Percentiles rank a stretch among this genome's conserved stretches.
phyloP scores from a whole-genome alignment of 306 rosid genomes.

The Herpetospermum pedunculosum region DNA sequence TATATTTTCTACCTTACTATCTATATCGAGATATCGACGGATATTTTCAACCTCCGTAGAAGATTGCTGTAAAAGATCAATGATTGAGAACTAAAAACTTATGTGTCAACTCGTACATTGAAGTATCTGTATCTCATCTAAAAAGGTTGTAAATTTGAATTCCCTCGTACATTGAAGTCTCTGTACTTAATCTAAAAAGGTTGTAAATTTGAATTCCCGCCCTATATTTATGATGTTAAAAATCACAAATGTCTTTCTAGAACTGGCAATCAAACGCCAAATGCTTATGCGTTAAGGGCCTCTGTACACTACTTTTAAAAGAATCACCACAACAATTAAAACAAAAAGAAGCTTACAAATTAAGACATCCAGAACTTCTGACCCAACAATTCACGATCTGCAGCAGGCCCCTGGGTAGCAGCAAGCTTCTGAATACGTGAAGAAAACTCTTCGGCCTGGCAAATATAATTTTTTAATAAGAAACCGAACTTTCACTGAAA shows the following conservation, averaged over 20 bases:
- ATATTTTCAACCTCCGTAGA: too few species aligned
- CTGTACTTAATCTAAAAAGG: neutral
- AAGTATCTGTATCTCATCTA: neutral
- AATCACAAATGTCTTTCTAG: neutral
- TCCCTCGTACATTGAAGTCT: too few species aligned
- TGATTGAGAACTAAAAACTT: neutral
- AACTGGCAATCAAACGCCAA: neutral
- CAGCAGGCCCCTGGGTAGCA: conserved; percentile 54
- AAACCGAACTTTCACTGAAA: too few species aligned
- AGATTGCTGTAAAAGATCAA: neutral
- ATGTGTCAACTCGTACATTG: too few species aligned
- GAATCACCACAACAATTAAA: neutral
- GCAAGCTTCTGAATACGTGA: conserved; percentile 75
- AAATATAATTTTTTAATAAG: too few species aligned
- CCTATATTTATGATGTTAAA: neutral
- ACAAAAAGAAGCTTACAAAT: neutral
- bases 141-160: neutral
- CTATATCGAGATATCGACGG: too few species aligned
- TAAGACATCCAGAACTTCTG: conserved; percentile 55
- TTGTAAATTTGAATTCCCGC: neutral
- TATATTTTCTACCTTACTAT: too few species aligned
- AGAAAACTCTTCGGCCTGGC: conserved; percentile 94
- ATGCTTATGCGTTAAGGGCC: neutral
- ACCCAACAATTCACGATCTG: conserved; percentile 45
- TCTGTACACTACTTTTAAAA: neutral